A percentile compares a stretch with the other conserved stretches of the same genome.
Evolutionary conservation across 768 basidiomycete species (phyloP).

Genomic region (Hortiboletus campestris): DNA sequence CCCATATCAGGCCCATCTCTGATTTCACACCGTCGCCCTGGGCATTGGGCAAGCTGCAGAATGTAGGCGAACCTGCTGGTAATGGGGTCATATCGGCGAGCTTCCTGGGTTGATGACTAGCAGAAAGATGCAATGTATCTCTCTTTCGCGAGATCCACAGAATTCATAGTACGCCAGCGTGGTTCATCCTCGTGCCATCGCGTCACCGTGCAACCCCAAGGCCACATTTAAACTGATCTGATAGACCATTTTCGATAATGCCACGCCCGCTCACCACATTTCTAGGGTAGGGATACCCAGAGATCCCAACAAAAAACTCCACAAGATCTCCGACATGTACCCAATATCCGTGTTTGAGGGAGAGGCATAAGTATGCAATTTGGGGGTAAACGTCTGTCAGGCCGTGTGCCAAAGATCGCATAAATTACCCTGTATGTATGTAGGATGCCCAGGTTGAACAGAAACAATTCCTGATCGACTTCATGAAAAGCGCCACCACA

Average conservation of each 20-base stretch:
- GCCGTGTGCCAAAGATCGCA: slow-evolving; percentile 7
- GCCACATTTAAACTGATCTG: not conserved
- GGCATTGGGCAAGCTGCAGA: no score
- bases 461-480: slow-evolving; percentile 8
- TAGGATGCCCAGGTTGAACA: slow-evolving; percentile 22
- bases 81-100: not conserved
- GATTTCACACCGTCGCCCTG: slow-evolving; percentile 14
- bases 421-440: slow-evolving; percentile 30
- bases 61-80: not conserved
- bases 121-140: not conserved
- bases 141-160: not conserved
- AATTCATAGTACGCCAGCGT: not conserved
- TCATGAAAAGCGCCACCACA: slow-evolving; percentile 79
- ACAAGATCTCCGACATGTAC: not conserved
- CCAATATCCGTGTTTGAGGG: not conserved
- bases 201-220: not conserved
- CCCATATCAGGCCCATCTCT: slow-evolving; percentile 34
- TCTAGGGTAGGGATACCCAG: not conserved
- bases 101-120: not conserved
- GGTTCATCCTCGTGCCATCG: not conserved
- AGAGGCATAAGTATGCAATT: not conserved
- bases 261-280: not conserved
- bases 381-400: not conserved
- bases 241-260: not conserved
- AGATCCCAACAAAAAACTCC: not conserved